These are phyloP conservation scores for Acanthamoeba castellanii DNA, from an alignment of 208 protist species.

Conservation along the genomic window DNA sequence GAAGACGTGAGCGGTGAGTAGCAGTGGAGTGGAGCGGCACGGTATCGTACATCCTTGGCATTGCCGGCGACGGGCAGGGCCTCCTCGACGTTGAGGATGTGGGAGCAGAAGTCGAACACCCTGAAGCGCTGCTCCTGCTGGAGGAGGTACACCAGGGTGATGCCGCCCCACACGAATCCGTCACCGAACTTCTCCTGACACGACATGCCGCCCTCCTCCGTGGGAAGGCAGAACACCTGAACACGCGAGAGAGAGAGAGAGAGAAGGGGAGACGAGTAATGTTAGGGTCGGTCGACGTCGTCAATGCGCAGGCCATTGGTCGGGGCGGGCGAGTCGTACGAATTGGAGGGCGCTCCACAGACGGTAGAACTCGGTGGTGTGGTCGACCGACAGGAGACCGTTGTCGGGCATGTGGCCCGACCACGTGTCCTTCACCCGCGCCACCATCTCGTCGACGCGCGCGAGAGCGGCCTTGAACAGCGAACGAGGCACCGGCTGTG, in stretches of 20 bases:
- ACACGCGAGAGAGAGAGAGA: slow-evolving; percentile 47
- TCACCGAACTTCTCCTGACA: slow-evolving; percentile 89
- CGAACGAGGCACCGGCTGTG: slow-evolving; percentile 50
- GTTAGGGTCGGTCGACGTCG: too few relatives aligned
- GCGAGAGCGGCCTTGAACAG: slow-evolving; percentile 80
- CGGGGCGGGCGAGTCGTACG: background rate
- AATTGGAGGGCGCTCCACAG: slow-evolving; percentile 89
- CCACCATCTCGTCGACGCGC: slow-evolving; percentile 72
- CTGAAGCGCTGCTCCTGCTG: slow-evolving; percentile 81
- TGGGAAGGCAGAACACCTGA: slow-evolving; percentile 62
- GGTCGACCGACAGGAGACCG: slow-evolving; percentile 84
- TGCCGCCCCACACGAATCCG: slow-evolving; percentile 86
- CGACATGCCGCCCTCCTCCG: slow-evolving; percentile 36
- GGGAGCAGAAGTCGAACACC: slow-evolving; percentile 87
- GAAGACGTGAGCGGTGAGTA: background rate
- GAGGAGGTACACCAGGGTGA: slow-evolving; percentile 78
- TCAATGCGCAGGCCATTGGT: too few relatives aligned
- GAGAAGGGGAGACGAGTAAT: background rate
- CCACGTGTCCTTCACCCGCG: slow-evolving; percentile 77
- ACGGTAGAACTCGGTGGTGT: slow-evolving; percentile 86
- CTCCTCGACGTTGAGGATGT: slow-evolving; percentile 82
- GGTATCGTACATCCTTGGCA: slow-evolving; percentile 34
- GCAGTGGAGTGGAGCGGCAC: background rate
- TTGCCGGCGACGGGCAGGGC: slow-evolving; percentile 57
- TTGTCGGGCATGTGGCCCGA: slow-evolving; percentile 78